These are phyloP conservation scores for Pleurozium schreberi DNA, from an alignment of 225 moss, liverwort and hornwort genomes.

Conservation along the genomic window DNA sequence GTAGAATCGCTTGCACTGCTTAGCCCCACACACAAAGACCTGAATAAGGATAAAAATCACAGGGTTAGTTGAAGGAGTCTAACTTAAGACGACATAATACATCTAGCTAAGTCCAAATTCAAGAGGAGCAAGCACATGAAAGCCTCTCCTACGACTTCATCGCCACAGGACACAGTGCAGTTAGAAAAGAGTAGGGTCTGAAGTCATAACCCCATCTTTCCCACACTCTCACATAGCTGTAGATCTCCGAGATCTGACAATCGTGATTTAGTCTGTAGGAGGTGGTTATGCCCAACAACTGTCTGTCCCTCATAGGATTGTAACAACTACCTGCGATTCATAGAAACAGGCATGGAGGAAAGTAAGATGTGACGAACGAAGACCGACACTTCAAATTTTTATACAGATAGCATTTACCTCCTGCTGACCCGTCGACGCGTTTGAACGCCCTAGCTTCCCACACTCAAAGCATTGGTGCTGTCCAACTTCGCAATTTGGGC, in stretches of 20 bases:
- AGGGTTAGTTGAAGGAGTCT: neutral
- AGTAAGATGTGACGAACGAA: neutral
- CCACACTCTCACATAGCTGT: neutral
- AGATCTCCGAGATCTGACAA: neutral
- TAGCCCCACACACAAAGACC: conserved; percentile 56
- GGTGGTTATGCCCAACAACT: neutral
- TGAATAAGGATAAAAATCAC: conserved; percentile 1
- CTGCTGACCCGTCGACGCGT: neutral
- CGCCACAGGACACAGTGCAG: neutral
- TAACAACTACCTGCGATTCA: neutral
- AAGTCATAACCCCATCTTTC: neutral
- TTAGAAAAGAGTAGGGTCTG: neutral
- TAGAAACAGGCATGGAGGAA: neutral
- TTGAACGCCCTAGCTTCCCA: conserved; percentile 34
- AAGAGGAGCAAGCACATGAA: neutral
- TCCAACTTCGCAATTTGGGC: conserved; percentile 39
- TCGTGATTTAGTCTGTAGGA: neutral
- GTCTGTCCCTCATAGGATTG: neutral
- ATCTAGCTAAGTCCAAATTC: neutral
- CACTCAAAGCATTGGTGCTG: conserved; percentile 50
- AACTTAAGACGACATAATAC: neutral
- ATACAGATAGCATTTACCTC: conserved; percentile 6
- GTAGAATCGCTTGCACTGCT: conserved; percentile 44
- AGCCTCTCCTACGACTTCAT: neutral
- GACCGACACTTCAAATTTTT: neutral